These are phyloP conservation scores for Sicyos baderoa DNA, from an alignment of 306 rosid genomes.

Conservation along the genomic window DNA sequence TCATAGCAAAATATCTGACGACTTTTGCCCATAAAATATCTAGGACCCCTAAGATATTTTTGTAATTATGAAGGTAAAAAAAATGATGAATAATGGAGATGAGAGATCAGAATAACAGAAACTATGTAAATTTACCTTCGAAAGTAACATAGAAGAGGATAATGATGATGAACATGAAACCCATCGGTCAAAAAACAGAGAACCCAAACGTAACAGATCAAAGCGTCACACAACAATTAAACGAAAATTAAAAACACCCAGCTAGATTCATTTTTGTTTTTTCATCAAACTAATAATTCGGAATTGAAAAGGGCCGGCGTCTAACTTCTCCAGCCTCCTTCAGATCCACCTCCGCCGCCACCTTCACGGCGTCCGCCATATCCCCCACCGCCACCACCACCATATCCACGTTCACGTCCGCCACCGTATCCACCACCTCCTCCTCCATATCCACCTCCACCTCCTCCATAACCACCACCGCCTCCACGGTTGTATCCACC, in stretches of 20 bases:
- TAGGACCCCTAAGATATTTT: too few relatives aligned
- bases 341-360: slow-evolving; percentile 46
- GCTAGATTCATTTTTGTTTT: too few relatives aligned
- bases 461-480: slow-evolving; percentile 28
- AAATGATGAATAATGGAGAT: too few relatives aligned
- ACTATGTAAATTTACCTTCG: too few relatives aligned
- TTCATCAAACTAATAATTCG: not conserved
- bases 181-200: slow-evolving; percentile 21
- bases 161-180: too few relatives aligned
- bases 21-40: too few relatives aligned
- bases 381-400: slow-evolving; percentile 36
- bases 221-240: not conserved
- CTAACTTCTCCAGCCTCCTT: slow-evolving; percentile 70
- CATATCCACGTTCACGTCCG: slow-evolving; percentile 22
- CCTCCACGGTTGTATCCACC: slow-evolving; percentile 24
- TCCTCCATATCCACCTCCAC: slow-evolving; percentile 30
- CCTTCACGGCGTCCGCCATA: slow-evolving; percentile 42
- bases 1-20: too few relatives aligned
- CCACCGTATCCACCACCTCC: slow-evolving; percentile 27
- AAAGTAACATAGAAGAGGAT: too few relatives aligned
- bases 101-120: too few relatives aligned
- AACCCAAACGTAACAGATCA: slow-evolving; percentile 10
- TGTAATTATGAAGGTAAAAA: too few relatives aligned
- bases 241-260: too few relatives aligned
- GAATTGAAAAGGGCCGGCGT: not conserved